A percentile compares a stretch with the other conserved stretches of the same genome.
Conservation (phyloP, 2,329 filamentous ascomycete species). For the Stachybotrys chlorohalonatus region DNA sequence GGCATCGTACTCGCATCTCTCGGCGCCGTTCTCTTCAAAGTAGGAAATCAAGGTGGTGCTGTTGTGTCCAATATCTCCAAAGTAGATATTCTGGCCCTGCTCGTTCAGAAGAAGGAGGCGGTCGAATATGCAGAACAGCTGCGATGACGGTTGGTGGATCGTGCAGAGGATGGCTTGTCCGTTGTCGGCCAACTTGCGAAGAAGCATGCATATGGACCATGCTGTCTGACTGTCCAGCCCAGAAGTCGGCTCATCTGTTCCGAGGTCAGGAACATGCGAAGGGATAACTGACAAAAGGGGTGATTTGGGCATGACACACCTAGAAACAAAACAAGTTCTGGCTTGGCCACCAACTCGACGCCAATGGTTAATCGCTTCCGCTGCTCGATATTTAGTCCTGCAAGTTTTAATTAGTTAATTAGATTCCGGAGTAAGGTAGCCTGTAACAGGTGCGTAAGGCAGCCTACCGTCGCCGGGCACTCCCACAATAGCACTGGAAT, state of each 20-base stretch:
- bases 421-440: not conserved
- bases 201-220: not conserved
- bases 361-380: not conserved
- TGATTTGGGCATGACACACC: not conserved
- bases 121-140: not conserved
- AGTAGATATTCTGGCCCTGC: not conserved
- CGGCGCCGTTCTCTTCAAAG: not conserved
- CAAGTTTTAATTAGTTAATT: not conserved
- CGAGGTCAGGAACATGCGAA: not conserved
- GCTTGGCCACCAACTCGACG: not conserved
- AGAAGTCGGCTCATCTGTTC: conserved; percentile 1
- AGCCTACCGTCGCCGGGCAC: conserved; percentile 15
- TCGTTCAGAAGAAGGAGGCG: not conserved
- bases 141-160: not conserved
- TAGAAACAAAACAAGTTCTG: not conserved
- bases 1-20: not conserved
- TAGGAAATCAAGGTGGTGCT: not conserved
- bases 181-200: not conserved
- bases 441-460: not conserved
- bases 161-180: not conserved
- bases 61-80: not conserved
- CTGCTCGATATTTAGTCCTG: conserved; percentile 1
- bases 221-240: conserved; percentile 1
- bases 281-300: not conserved
- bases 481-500: conserved; percentile 38